Conservation (phyloP, 768 basidiomycete species). For the Russula sp. region DNA sequence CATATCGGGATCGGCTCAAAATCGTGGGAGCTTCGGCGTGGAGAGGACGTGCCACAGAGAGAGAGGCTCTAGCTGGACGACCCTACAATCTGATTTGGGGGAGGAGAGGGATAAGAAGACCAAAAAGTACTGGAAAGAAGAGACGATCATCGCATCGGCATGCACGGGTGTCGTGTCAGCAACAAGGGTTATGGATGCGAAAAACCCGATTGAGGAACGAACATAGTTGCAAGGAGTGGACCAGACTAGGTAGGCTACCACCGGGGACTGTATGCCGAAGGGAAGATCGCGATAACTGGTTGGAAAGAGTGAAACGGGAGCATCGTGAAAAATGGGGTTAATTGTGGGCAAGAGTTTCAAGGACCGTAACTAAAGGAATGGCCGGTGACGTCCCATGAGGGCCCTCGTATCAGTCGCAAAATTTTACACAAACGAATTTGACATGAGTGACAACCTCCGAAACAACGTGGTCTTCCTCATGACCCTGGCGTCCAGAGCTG, state of each 20-base stretch:
- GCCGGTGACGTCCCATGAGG: background rate
- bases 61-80: too few relatives aligned
- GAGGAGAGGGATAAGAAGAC: background rate
- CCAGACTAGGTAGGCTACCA: background rate
- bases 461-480: constrained; percentile 10
- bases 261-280: constrained; percentile 14
- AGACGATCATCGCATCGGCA: constrained; percentile 13
- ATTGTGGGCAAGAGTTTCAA: background rate
- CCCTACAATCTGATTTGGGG: too few relatives aligned
- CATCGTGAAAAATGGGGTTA: constrained; percentile 2
- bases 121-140: background rate
- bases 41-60: background rate
- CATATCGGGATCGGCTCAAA: constrained; percentile 13
- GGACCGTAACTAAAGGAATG: constrained; percentile 15
- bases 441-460: constrained; percentile 14
- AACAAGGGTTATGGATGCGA: background rate
- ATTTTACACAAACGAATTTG: constrained; percentile 18
- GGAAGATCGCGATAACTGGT: constrained; percentile 5
- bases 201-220: constrained; percentile 3
- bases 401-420: constrained; percentile 12
- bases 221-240: background rate
- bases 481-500: background rate
- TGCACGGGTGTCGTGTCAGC: constrained; percentile 14
- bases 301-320: constrained; percentile 6
- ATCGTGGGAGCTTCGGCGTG: background rate